A percentile compares a stretch with the other conserved stretches of the same genome.
phyloP scores from a whole-genome alignment of 1,139 yeast genomes.

The Magnusiomyces paraingens region DNA sequence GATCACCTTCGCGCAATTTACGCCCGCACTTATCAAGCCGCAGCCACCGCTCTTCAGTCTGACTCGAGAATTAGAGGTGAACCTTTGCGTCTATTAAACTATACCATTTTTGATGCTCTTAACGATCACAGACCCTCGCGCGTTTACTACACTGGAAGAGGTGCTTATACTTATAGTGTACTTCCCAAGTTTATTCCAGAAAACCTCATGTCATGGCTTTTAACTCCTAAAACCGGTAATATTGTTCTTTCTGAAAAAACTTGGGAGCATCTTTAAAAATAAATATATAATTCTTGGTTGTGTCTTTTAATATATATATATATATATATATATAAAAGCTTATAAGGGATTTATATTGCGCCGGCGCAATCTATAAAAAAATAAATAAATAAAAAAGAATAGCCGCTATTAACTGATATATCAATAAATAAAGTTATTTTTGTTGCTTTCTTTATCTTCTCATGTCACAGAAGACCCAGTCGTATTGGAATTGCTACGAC shows the following conservation, averaged over 20 bases:
- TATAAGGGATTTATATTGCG: too few relatives aligned
- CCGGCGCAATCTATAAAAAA: not conserved
- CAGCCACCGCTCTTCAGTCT: constrained; percentile 29
- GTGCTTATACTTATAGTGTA: constrained; percentile 33
- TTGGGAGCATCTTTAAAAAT: constrained; percentile 14
- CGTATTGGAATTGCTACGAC: too few relatives aligned
- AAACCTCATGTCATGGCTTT: constrained; percentile 31
- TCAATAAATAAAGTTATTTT: too few relatives aligned
- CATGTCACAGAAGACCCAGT: too few relatives aligned
- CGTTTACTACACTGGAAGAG: constrained; percentile 36
- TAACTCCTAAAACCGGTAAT: constrained; percentile 23
- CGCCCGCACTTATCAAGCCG: constrained; percentile 31
- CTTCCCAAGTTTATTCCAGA: constrained; percentile 33
- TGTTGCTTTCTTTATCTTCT: too few relatives aligned
- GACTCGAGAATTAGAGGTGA: constrained; percentile 30
- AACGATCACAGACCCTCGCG: constrained; percentile 28
- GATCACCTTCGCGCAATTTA: constrained; percentile 34
- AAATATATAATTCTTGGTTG: too few relatives aligned
- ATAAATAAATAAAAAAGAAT: not conserved
- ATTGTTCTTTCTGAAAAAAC: constrained; percentile 12
- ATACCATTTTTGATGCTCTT: constrained; percentile 34
- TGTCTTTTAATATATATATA: too few relatives aligned
- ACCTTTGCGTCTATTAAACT: constrained; percentile 29
- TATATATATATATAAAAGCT: too few relatives aligned
- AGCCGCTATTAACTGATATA: too few relatives aligned